Evolutionary conservation across 163 green algal species (phyloP).

Genomic region (Scenedesmus sp.): DNA sequence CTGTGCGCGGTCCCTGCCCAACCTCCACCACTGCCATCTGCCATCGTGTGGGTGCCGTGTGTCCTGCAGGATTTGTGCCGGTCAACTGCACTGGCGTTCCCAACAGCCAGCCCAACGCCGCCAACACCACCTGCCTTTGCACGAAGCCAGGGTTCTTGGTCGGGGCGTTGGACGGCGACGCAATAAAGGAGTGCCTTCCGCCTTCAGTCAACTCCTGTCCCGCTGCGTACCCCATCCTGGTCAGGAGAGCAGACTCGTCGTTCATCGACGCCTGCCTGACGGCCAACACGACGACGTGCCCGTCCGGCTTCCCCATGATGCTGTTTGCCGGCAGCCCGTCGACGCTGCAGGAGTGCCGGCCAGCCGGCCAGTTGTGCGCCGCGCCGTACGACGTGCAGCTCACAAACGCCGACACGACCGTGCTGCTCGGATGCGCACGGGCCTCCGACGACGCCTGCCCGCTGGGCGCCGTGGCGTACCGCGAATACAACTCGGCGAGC

Average conservation of each 20-base stretch:
- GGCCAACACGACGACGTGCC: background rate
- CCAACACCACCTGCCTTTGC: background rate
- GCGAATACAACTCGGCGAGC: background rate
- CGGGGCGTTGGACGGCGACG: background rate
- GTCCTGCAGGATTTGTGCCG: background rate
- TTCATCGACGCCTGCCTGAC: background rate
- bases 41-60: too few relatives aligned
- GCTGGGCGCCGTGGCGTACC: background rate
- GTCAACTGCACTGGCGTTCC: background rate
- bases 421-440: background rate
- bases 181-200: background rate
- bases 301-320: background rate
- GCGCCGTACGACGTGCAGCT: background rate
- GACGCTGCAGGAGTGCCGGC: background rate
- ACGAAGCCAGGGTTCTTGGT: background rate
- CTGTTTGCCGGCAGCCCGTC: background rate
- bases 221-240: background rate
- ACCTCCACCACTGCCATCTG: too few relatives aligned
- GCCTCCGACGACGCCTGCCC: background rate
- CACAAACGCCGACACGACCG: background rate
- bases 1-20: too few relatives aligned
- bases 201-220: background rate
- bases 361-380: background rate
- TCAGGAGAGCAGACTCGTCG: background rate
- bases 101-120: background rate